Evolutionary conservation across 2,329 filamentous ascomycete genomes (phyloP), one percentile per base, ranked within the genome.

Genomic region (Pseudocercospora macadamiae): DNA sequence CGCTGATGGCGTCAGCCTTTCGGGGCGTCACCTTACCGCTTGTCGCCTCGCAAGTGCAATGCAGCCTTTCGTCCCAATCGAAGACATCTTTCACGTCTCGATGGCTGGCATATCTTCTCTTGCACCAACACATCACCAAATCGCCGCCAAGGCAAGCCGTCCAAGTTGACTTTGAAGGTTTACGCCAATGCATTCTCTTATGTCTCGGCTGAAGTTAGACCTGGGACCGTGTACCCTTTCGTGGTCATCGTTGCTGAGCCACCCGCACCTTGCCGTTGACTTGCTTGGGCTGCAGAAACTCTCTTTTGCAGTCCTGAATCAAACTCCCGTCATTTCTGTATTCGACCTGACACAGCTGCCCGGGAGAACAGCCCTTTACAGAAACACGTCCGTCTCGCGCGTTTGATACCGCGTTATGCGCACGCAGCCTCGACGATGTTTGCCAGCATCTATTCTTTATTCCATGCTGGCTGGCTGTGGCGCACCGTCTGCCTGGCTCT

Each of bases 121-220:
- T 9, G 18, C 42, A 12, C 21, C 42, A 26, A 28, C 42, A 42
- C 10, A 47, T 23, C 23, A n/a, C 21, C 10, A 44, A 18, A 32
- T 10, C 25, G 23, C 47, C 48, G 55, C 55, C 55, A 63, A 61
- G 45, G 30, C 18, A 25, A 36, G 59, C 57, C 54, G 62, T 62
- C 54, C 25, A 64, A 62, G 16, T 60, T 60, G 62, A 62, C 56
- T 64, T 56, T 51, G 19, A 54, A 37, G 55, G 49, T 60, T 60
- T 36, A 37, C 59, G 55, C 58, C 45, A 55, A 28, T 52, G 49
- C 54, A 44, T 39, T n/a, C n/a, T 18, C 44, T 47, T 23, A 21
- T 25, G 45, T 39, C 39, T 34, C 49, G 49, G 55, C 48, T 53
- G 44, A 51, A 36, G 42, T 16, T 47, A 47, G 12, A 45, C 23